Evolutionary conservation across 2,329 filamentous ascomycete species (phyloP), one percentile per base, ranked within the genome.

Genomic region (Emericellopsis atlantica): DNA sequence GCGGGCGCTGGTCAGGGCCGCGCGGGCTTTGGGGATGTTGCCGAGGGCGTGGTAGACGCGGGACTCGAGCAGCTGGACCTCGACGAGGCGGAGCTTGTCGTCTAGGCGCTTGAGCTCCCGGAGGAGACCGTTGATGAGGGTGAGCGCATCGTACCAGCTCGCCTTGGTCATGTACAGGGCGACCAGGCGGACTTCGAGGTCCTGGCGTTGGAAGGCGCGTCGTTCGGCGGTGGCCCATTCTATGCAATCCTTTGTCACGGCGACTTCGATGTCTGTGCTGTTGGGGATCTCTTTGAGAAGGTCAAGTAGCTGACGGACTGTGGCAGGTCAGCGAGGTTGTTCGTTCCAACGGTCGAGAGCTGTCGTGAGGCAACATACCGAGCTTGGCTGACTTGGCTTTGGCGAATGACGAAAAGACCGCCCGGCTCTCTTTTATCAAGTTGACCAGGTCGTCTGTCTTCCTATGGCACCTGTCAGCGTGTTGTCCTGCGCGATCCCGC

Each of bases 381-480:
- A 98, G 73, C 68, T 98, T 98, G 43, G 92, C 86, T 26, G 92
- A 96, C 77, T 98, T 98, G 47, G 93, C 92, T 72, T 96, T 95
- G 49, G 92, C 92, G 62, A 98, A 96, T 48, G 86, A 92, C 44
- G 90, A 95, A 49, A 98, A 79, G 36, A 92, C 84, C 49, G 84
- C 84, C 57, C 90, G 79, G 63, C 88, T 95, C 61, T 86, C 85
- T 57, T 83, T 89, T 54, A 98, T 82, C 49, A 98, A 75, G 54
- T 88, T 81, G 47, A 93, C 86, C 45, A 98, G 79, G 55, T 94
- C 85, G 57, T 92, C 72, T 52, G 81, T 71, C 60, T 84, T 85
- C 65, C 82, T 88, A 47, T 21, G 54, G 43, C 33, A 34, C 29
- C 41, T 43, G 48, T 65, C 42, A 64, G 57, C 43, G 45, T 32